Evolutionary conservation across 768 basidiomycete genomes (phyloP), one percentile per base, ranked within the genome.

Genomic region (Boletellus emodensis): DNA sequence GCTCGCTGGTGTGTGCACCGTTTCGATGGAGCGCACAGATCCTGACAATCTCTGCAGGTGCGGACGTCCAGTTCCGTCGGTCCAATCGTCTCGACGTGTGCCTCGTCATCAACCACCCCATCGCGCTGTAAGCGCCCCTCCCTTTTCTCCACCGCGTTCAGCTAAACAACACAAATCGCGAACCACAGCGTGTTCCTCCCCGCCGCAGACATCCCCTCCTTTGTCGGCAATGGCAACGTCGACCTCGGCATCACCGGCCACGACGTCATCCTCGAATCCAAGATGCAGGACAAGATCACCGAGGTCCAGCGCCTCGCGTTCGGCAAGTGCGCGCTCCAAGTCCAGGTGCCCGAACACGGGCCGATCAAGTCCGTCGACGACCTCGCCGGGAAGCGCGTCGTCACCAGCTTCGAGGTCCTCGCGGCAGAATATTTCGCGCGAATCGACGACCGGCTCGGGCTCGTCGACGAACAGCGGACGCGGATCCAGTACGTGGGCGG

Each of bases 201-300:
- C 20, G 96, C 96, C 1, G 78, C 88, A 6, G 96, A 99, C 63
- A 99, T 99, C 56, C 94, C 96, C 10, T 95, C 94, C 26, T 99
- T 98, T 70, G 96, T 99, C 40, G 96, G 94, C 38, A 94, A 95
- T 66, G 96, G 96, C 43, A 88, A 94, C 63, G 89, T 99, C 62
- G 90, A 97, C 60, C 77, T 99, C 39, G 96, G 96, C 6, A 96
- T 99, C 60, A 98, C 96, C 9, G 96, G 96, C 4, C 94, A 97
- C 71, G 96, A 99, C 73, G 90, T 96, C 55, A 90, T 98, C 57
- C 81, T 94, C 40, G 95, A 99, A 69, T 78, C 93, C 2, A 72
- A 84, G 49, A 93, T 96, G 85, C 75, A 88, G 54, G 67, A 76
- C 12, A 79, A 82, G 52, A 84, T 97, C 48, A 82, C 83, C 1